Evolutionary conservation across 2,329 filamentous ascomycete species (phyloP), one percentile per base, ranked within the genome.

Genomic region (Phyllosticta citribraziliensis): DNA sequence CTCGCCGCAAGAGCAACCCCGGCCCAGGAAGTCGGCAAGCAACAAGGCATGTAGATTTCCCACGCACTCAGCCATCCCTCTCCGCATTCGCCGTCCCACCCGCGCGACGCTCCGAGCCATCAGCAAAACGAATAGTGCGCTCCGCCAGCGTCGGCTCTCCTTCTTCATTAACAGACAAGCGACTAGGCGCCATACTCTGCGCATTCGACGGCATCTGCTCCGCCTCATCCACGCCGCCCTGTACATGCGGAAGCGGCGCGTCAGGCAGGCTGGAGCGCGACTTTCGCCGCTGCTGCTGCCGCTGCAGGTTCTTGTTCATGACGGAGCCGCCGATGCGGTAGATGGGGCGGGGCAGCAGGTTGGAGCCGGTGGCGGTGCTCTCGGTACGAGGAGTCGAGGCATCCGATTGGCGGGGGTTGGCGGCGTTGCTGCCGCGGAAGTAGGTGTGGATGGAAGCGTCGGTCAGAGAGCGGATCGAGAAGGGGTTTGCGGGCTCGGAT

Each of bases 251-350:
- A 11, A 8, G 35, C 24, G 47, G 25, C 24, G 33, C 27, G 3
- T n/a, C 20, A 14, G 25, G 1, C 20, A 40, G n/a, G 30, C 24
- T 14, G 2, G 35, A 20, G 5, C 8, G n/a, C 20, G 9, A 27
- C 52, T 33, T 27, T 22, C 17, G 20, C 17, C 20, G 33, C 35
- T 25, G 59, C 27, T 40, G 47, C 25, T 25, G 27, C 25, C 59
- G 50, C 2, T 55, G 40, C 25, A 24, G 25, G 55, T 61, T 67
- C 12, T 65, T 69, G 1, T 65, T 64, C n/a, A 74, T 72, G 35
- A 73, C 65, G 2, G 68, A 68, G 11, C 72, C 67, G 17, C 73
- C 73, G 56, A 75, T 74, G 20, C 69, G 68, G 47, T 69, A 68
- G 14, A 74, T 67, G 4, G 68, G 66, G 14, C 65, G 66, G 0